Evolutionary conservation across 306 rosid species (phyloP).

Genomic region (Ceratonia siliqua): DNA sequence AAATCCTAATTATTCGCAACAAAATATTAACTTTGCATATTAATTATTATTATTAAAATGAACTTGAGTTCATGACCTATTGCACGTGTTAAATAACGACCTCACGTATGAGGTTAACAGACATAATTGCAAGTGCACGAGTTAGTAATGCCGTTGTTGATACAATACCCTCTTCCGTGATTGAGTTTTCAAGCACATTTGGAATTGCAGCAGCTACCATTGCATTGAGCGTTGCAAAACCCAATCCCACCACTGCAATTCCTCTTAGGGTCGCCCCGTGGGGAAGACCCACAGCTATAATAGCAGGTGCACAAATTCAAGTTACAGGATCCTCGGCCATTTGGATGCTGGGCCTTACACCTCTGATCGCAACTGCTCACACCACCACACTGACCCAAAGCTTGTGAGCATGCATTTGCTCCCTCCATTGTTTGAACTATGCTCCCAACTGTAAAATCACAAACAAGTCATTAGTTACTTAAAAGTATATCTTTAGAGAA

Average conservation of each 20-base stretch:
- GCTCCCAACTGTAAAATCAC: neutral
- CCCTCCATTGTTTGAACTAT: neutral
- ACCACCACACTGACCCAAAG: neutral
- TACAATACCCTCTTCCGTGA: neutral
- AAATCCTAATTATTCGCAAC: no score
- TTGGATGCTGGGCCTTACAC: neutral
- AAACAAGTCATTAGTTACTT: no score
- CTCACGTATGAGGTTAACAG: neutral
- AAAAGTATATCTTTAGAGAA: no score
- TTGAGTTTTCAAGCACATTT: neutral
- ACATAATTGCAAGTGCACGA: neutral
- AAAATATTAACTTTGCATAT: no score
- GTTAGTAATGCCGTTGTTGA: neutral
- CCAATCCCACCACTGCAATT: neutral
- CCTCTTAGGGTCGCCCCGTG: neutral
- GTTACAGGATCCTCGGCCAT: constrained; percentile 1
- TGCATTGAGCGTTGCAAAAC: neutral
- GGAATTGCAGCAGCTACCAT: neutral
- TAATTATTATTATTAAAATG: no score
- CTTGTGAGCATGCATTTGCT: neutral
- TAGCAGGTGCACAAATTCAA: neutral
- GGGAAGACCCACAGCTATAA: neutral
- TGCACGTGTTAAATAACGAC: neutral
- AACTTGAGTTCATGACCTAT: neutral
- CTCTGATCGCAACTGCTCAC: neutral